A percentile compares a stretch with the other conserved stretches of the same genome.
Evolutionary conservation across 345 rosid genomes (phyloP).

Genomic region (Pistacia vera): DNA sequence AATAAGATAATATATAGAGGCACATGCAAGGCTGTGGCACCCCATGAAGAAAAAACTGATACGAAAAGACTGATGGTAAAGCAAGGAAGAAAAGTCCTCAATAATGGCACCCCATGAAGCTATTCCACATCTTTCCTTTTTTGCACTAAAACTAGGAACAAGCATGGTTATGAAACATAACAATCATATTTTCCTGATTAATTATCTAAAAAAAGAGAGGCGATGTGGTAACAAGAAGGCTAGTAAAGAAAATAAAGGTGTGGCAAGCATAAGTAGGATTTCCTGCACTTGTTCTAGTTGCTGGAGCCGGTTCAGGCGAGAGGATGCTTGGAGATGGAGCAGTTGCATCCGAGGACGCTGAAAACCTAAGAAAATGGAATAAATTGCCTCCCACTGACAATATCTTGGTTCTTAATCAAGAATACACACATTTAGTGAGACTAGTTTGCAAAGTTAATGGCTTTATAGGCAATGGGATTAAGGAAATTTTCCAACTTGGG

Average conservation of each 20-base stretch:
- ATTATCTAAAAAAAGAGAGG: background rate
- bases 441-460: background rate
- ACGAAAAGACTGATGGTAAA: background rate
- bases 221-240: background rate
- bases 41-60: too few relatives aligned
- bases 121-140: background rate
- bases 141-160: background rate
- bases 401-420: background rate
- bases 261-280: background rate
- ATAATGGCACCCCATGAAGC: background rate
- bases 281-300: background rate
- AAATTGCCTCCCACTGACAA: background rate
- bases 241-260: background rate
- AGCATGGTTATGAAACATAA: background rate
- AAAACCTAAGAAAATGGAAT: background rate
- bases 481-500: background rate
- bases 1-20: too few relatives aligned
- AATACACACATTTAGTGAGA: background rate
- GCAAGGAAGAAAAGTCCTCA: background rate
- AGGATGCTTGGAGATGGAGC: conserved; percentile 6
- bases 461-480: background rate
- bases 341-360: background rate
- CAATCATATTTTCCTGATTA: background rate
- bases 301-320: background rate
- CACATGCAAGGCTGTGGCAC: too few relatives aligned